Evolutionary conservation across 768 basidiomycete species (phyloP).

Genomic region (Phylloporus scabripes): DNA sequence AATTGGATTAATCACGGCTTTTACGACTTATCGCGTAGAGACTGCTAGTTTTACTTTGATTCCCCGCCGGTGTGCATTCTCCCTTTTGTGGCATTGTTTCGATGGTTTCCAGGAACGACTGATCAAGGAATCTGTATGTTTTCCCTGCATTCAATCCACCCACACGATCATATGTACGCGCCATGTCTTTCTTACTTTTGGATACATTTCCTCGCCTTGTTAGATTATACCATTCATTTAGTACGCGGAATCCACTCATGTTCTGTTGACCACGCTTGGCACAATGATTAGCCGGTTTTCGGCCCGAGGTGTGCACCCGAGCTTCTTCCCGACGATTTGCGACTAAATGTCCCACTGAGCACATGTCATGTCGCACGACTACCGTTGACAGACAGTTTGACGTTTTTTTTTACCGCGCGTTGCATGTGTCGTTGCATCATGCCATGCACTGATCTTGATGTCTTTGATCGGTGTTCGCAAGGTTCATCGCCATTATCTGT

Average conservation of each 20-base stretch:
- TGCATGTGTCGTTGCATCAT: too few relatives aligned
- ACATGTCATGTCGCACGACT: background rate
- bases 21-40: constrained; percentile 7
- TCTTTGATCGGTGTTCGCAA: background rate
- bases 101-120: constrained; percentile 20
- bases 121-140: constrained; percentile 3
- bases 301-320: background rate
- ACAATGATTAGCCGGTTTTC: background rate
- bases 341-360: too few relatives aligned
- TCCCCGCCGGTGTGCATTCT: too few relatives aligned
- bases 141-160: constrained; percentile 4
- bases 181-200: background rate
- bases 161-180: background rate
- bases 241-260: background rate
- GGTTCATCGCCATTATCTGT: background rate
- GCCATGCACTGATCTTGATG: background rate
- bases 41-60: constrained; percentile 2
- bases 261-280: background rate
- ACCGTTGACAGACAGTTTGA: background rate
- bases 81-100: constrained; percentile 6
- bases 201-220: background rate
- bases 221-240: background rate
- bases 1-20: constrained; percentile 13
- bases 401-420: background rate
- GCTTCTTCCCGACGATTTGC: too few relatives aligned